Percentiles rank a stretch among this genome's conserved stretches.
These are phyloP conservation scores for Dryadomyces quercivorus DNA, from an alignment of 2,329 filamentous ascomycete genomes.

Conservation along the genomic window DNA sequence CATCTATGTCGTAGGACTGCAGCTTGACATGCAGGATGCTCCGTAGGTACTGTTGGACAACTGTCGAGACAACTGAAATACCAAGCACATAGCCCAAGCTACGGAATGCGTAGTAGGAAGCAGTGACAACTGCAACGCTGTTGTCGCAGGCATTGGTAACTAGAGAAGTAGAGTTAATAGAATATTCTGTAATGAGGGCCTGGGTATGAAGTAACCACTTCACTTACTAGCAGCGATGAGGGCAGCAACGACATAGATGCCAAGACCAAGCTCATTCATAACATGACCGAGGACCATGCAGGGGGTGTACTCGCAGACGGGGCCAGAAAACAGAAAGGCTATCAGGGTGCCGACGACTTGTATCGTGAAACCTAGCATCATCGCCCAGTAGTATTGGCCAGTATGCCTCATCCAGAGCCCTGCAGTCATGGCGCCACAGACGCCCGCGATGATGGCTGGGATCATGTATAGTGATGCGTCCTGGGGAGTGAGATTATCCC, in stretches of 20 bases:
- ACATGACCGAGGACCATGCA: background rate
- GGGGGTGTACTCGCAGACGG: background rate
- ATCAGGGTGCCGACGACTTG: background rate
- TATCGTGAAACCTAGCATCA: background rate
- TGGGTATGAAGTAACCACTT: background rate
- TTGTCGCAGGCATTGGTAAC: background rate
- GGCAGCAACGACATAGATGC: background rate
- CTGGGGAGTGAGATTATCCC: background rate
- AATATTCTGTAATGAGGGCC: background rate
- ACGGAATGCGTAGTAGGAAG: background rate
- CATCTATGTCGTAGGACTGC: background rate
- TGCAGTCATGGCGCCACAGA: background rate
- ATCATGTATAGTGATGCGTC: background rate
- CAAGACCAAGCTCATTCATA: background rate
- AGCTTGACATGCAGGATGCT: background rate
- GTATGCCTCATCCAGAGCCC: slow-evolving; percentile 1
- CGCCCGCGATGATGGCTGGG: background rate
- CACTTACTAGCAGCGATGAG: background rate
- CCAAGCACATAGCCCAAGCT: background rate
- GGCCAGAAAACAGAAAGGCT: background rate
- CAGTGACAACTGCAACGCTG: background rate
- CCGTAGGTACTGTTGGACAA: background rate
- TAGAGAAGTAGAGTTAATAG: background rate
- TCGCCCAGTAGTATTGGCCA: background rate
- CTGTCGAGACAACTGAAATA: background rate